These are phyloP conservation scores for Erodium texanum DNA, from an alignment of 441 rosid species.

Conservation along the genomic window DNA sequence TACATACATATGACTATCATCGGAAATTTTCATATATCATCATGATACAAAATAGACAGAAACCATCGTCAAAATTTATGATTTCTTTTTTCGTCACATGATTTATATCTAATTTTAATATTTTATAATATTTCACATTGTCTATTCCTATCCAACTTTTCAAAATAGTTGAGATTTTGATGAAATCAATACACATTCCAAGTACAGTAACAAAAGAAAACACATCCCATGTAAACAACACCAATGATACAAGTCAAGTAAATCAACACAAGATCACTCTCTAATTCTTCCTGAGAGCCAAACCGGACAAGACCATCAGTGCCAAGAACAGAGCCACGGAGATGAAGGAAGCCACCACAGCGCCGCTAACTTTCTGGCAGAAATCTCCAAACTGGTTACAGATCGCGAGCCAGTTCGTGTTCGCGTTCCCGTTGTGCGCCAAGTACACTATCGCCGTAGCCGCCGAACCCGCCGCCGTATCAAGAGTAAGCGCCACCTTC, in stretches of 20 bases:
- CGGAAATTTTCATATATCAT: too few species aligned
- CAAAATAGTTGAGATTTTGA: too few species aligned
- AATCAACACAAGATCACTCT: neutral
- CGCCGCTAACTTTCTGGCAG: constrained; percentile 56
- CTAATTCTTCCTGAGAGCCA: constrained; percentile 39
- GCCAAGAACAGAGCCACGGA: constrained; percentile 31
- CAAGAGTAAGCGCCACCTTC: constrained; percentile 42
- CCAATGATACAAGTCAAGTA: neutral
- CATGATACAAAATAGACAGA: too few species aligned
- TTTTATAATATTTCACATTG: too few species aligned
- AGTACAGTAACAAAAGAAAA: neutral
- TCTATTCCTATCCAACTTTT: too few species aligned
- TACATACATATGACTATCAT: too few species aligned
- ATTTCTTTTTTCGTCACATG: too few species aligned
- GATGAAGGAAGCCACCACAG: constrained; percentile 62
- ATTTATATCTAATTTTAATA: too few species aligned
- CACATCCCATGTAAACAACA: neutral
- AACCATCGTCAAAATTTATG: too few species aligned
- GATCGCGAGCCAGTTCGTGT: constrained; percentile 66
- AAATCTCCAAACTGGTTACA: constrained; percentile 66
- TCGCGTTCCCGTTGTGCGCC: constrained; percentile 71
- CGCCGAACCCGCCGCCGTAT: constrained; percentile 40
- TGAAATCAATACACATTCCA: too few species aligned
- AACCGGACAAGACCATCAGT: constrained; percentile 43
- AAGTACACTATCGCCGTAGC: constrained; percentile 56